Evolutionary conservation across 2,329 filamentous ascomycete species (phyloP).

Genomic region (Coniochaeta prunicola): DNA sequence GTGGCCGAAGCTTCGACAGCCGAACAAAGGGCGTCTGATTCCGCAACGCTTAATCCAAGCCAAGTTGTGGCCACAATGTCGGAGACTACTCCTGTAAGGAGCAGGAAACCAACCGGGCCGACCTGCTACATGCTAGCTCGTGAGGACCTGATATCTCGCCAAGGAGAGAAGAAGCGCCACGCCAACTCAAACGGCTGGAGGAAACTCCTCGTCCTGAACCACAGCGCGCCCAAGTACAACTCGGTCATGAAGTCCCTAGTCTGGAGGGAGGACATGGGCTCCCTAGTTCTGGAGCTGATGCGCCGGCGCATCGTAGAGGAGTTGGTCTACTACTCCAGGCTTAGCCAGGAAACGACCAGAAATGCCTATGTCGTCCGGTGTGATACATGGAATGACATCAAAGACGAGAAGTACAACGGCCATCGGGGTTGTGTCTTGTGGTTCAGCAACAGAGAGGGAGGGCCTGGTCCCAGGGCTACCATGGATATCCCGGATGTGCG

Average conservation of each 20-base stretch:
- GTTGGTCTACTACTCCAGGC: slow-evolving; percentile 30
- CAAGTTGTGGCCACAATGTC: slow-evolving; percentile 3
- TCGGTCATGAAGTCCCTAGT: slow-evolving; percentile 15
- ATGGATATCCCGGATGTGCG: slow-evolving; percentile 28
- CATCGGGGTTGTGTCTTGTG: slow-evolving; percentile 40
- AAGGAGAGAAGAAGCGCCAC: slow-evolving; percentile 1
- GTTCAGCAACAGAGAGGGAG: slow-evolving; percentile 11
- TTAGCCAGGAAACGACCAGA: slow-evolving; percentile 19
- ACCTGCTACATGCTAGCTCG: slow-evolving; percentile 23
- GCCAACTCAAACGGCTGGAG: slow-evolving; percentile 10
- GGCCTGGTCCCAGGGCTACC: slow-evolving; percentile 34
- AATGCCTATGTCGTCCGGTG: slow-evolving; percentile 33
- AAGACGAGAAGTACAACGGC: slow-evolving; percentile 24
- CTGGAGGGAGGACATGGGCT: slow-evolving; percentile 51
- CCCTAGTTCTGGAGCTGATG: slow-evolving; percentile 42
- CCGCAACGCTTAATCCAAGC: neutral
- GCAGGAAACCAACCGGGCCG: slow-evolving; percentile 12
- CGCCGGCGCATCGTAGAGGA: slow-evolving; percentile 37
- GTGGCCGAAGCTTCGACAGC: neutral
- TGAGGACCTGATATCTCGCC: slow-evolving; percentile 19
- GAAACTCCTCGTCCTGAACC: slow-evolving; percentile 9
- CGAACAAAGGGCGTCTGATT: neutral
- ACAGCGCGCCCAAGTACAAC: slow-evolving; percentile 4
- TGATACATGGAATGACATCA: slow-evolving; percentile 35
- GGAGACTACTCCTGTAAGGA: neutral